phyloP scores from a whole-genome alignment of 768 basidiomycete genomes.

The Tubosaeta sp. region DNA sequence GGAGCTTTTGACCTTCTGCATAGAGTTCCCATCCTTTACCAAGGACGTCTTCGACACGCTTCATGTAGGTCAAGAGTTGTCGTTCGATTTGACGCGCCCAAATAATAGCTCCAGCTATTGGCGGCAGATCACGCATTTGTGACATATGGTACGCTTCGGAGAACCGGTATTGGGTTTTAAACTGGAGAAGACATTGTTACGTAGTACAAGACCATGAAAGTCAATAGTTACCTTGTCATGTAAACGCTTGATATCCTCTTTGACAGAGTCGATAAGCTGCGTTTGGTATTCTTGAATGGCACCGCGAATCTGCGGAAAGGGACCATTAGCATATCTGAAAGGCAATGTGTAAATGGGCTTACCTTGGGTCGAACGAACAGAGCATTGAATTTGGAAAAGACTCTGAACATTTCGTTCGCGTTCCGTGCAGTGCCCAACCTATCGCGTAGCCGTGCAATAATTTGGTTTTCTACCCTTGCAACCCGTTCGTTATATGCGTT shows the following conservation, averaged over 20 bases:
- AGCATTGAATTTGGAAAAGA: slow-evolving; percentile 98
- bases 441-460: slow-evolving; percentile 89
- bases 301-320: slow-evolving; percentile 70
- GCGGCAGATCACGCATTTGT: slow-evolving; percentile 95
- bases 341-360: slow-evolving; percentile 4
- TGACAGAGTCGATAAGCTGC: slow-evolving; percentile 96
- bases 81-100: slow-evolving; percentile 99
- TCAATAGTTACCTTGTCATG: slow-evolving; percentile 71
- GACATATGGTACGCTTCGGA: slow-evolving; percentile 98
- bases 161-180: slow-evolving; percentile 93
- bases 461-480: slow-evolving; percentile 96
- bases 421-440: slow-evolving; percentile 92
- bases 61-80: slow-evolving; percentile 96
- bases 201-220: neutral
- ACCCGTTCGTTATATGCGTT: slow-evolving; percentile 98
- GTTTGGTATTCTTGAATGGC: slow-evolving; percentile 99
- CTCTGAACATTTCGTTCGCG: slow-evolving; percentile 99
- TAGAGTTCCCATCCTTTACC: slow-evolving; percentile 99
- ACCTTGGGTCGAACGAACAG: slow-evolving; percentile 96
- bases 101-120: slow-evolving; percentile 97
- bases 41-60: slow-evolving; percentile 96
- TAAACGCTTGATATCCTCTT: slow-evolving; percentile 93
- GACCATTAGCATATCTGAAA: neutral
- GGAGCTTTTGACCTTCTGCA: slow-evolving; percentile 97
- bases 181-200: slow-evolving; percentile 39